Evolutionary conservation across 805 yeast genomes (phyloP), one percentile per base, ranked within the genome.

Genomic region (Teunomyces stri): DNA sequence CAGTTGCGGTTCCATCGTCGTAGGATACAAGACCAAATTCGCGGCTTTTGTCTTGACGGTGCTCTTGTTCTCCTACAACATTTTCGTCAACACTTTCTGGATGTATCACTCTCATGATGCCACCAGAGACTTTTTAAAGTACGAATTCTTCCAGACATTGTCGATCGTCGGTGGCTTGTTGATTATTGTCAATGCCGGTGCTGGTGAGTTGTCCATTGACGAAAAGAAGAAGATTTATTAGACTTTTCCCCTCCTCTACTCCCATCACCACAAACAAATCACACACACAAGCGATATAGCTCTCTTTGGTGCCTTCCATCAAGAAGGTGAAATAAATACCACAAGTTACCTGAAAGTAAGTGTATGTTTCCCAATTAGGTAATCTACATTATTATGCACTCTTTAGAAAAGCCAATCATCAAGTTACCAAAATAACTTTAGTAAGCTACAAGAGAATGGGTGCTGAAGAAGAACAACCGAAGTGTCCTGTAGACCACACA

Each of bases 111-210:
- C 79, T 43, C 79, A 77, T 51, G 89, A 86, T 58, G 81, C 92
- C 29, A 81, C 84, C 68, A 83, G 97, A 61, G 99, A 92, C 69
- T 87, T 82, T 68, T 71, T 89, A 65, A 87, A 87, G 68, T 94
- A 91, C 67, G 98, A 91, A 69, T 88, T 87, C 67, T 92, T 87
- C 79, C 99, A 94, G 73, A 89, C 96, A 34, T 76, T 92, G 63
- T 86, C 96, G 48, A 92, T 92, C 64, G 91, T 92, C 43, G 99
- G 99, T 48, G 99, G 98, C 1, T 79, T 92, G 52, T 71, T 92
- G 51, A 74, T 94, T 55, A 88, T 94, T 51, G 96, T 89, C 50
- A 89, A 87, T 70, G 89, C 96, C 3, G 99, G 99, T 52, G 98
- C 98, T 27, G 99, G 99, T 43, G 91, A 87, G 58, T 76, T 92